phyloP scores from a whole-genome alignment of 352 stramenopile species.

The Aphanomyces cochlioides region DNA sequence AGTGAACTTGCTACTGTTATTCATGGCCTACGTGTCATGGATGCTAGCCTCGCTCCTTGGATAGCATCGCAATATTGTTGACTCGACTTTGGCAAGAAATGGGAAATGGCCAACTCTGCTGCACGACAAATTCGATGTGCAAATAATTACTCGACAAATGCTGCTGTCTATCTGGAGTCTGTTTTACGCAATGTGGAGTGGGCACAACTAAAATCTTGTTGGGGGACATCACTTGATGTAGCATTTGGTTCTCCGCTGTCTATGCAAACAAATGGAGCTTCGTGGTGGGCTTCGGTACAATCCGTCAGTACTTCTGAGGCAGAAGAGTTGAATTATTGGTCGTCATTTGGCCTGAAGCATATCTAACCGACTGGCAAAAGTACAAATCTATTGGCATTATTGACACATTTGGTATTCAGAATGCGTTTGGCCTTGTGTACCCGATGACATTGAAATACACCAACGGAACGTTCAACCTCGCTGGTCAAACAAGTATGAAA shows the following conservation, averaged over 20 bases:
- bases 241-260: not conserved
- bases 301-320: not conserved
- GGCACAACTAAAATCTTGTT: not conserved
- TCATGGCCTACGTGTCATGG: constrained; percentile 4
- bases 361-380: constrained; percentile 20
- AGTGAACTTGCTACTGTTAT: constrained; percentile 6
- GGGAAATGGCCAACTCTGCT: constrained; percentile 11
- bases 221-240: not conserved
- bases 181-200: constrained; percentile 19
- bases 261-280: not conserved
- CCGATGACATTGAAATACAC: not conserved
- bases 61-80: constrained; percentile 25
- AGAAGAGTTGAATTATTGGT: constrained; percentile 3
- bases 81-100: constrained; percentile 1
- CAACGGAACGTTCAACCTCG: not conserved
- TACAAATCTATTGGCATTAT: constrained; percentile 22
- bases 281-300: not conserved
- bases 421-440: constrained; percentile 7
- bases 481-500: constrained; percentile 5
- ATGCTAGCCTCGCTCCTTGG: constrained; percentile 14
- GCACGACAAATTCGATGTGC: constrained; percentile 1
- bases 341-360: not conserved
- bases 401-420: constrained; percentile 7
- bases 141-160: constrained; percentile 16
- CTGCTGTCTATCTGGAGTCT: constrained; percentile 10